Evolutionary conservation across 2,329 filamentous ascomycete species (phyloP).

Genomic region (Pyricularia grisea): DNA sequence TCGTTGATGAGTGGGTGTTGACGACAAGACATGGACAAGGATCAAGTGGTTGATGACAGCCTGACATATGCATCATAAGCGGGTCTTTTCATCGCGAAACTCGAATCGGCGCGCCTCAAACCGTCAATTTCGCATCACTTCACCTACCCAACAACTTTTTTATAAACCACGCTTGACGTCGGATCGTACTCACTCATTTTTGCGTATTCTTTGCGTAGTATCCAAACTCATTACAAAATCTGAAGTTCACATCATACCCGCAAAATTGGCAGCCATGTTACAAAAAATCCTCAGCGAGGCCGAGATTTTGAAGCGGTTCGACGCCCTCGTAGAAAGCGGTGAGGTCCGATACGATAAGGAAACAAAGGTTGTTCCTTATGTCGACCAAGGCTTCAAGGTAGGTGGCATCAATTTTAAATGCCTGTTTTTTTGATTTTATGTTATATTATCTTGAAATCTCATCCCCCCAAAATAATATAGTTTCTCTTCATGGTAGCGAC

Average conservation of each 20-base stretch:
- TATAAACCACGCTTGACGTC: not conserved
- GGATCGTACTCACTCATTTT: not conserved
- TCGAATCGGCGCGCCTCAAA: not conserved
- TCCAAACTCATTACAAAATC: not conserved
- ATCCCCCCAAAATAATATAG: slow-evolving; percentile 7
- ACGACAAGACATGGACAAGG: not conserved
- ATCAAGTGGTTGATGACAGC: not conserved
- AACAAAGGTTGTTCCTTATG: slow-evolving; percentile 4
- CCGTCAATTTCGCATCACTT: not conserved
- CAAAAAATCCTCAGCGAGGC: slow-evolving; percentile 5
- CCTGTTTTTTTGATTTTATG: not conserved
- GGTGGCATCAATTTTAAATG: not conserved
- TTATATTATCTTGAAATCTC: no score
- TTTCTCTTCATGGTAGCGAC: slow-evolving; percentile 10
- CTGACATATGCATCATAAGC: not conserved
- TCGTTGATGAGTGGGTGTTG: not conserved
- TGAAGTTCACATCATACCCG: not conserved
- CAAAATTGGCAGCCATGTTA: not conserved
- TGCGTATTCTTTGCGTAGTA: not conserved
- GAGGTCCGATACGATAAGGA: slow-evolving; percentile 13
- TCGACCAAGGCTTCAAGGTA: slow-evolving; percentile 1
- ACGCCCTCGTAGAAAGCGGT: slow-evolving; percentile 13
- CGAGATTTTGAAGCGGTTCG: slow-evolving; percentile 13
- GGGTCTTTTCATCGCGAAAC: not conserved
- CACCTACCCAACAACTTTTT: not conserved